A percentile compares a stretch with the other conserved stretches of the same genome.
These are phyloP conservation scores for Panaeolus cyanescens DNA, from an alignment of 768 basidiomycete genomes.

Conservation along the genomic window DNA sequence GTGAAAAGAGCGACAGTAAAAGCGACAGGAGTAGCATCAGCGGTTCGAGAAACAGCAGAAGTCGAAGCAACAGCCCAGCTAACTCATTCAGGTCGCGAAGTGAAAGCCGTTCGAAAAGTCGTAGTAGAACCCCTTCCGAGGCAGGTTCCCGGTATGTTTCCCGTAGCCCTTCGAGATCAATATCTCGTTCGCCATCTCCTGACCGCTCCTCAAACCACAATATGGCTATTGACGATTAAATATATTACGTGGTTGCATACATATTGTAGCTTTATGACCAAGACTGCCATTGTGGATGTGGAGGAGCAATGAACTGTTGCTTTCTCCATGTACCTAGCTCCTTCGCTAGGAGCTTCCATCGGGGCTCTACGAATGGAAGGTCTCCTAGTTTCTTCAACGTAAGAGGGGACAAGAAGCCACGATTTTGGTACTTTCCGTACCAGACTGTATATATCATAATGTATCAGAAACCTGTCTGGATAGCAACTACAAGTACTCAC, in stretches of 20 bases:
- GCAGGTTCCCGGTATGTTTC: slow-evolving; percentile 63
- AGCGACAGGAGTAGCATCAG: slow-evolving; percentile 26
- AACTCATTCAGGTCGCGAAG: slow-evolving; percentile 29
- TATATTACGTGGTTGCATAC: background rate
- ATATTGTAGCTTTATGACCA: background rate
- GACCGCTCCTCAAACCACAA: slow-evolving; percentile 40
- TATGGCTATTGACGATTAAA: slow-evolving; percentile 23
- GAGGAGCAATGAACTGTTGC: slow-evolving; percentile 21
- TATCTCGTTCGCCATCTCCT: slow-evolving; percentile 44
- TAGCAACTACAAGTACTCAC: slow-evolving; percentile 44
- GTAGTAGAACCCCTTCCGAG: slow-evolving; percentile 44
- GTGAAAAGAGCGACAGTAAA: slow-evolving; percentile 40
- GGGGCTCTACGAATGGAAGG: slow-evolving; percentile 64
- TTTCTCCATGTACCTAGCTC: slow-evolving; percentile 61
- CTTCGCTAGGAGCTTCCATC: slow-evolving; percentile 66
- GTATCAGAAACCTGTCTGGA: slow-evolving; percentile 6
- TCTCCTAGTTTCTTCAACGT: slow-evolving; percentile 52
- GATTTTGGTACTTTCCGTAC: slow-evolving; percentile 73
- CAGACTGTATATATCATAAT: slow-evolving; percentile 50
- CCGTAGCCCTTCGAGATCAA: slow-evolving; percentile 61
- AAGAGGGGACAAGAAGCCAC: slow-evolving; percentile 71
- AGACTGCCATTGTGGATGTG: background rate
- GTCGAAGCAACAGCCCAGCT: slow-evolving; percentile 17
- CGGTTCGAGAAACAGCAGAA: slow-evolving; percentile 34
- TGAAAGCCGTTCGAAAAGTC: slow-evolving; percentile 32